These are phyloP conservation scores for Ceratobasidium sp. DNA, from an alignment of 1,284 basidiomycete species.

Conservation along the genomic window DNA sequence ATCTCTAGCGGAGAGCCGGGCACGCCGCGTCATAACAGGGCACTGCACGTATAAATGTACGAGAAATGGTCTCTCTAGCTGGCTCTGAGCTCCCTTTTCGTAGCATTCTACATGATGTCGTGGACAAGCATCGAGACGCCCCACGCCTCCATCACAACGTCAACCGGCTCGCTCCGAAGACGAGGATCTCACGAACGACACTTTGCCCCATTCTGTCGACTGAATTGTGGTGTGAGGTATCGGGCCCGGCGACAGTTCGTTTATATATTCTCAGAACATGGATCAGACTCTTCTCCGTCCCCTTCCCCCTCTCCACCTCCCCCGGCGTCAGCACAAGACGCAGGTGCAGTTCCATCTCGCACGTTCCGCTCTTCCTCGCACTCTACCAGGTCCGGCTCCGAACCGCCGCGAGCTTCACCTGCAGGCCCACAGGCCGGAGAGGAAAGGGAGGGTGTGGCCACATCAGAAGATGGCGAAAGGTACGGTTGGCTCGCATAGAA, in stretches of 20 bases:
- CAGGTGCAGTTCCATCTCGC: slow-evolving; percentile 18
- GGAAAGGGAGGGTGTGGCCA: slow-evolving; percentile 41
- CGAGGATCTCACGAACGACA: slow-evolving; percentile 30
- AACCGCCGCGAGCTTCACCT: slow-evolving; percentile 23
- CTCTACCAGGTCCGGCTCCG: slow-evolving; percentile 39
- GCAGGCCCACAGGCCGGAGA: slow-evolving; percentile 32
- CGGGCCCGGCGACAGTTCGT: neutral
- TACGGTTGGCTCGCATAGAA: neutral
- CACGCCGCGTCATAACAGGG: slow-evolving; percentile 16
- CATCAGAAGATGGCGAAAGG: slow-evolving; percentile 40
- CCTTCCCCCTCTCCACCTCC: slow-evolving; percentile 38
- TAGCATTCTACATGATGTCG: slow-evolving; percentile 27
- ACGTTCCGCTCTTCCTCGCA: slow-evolving; percentile 30
- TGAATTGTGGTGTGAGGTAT: slow-evolving; percentile 2
- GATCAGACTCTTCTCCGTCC: slow-evolving; percentile 41
- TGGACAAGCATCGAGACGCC: slow-evolving; percentile 21
- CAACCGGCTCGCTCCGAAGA: slow-evolving; percentile 37
- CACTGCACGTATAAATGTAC: slow-evolving; percentile 40
- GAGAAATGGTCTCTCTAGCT: slow-evolving; percentile 16
- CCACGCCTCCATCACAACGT: neutral
- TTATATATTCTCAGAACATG: slow-evolving; percentile 19
- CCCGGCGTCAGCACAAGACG: slow-evolving; percentile 11
- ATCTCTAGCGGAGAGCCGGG: slow-evolving; percentile 17
- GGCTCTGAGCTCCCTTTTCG: slow-evolving; percentile 20
- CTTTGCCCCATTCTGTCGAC: slow-evolving; percentile 29